Conservation (phyloP, 2,329 filamentous ascomycete genomes). For the Fusarium domesticum region DNA sequence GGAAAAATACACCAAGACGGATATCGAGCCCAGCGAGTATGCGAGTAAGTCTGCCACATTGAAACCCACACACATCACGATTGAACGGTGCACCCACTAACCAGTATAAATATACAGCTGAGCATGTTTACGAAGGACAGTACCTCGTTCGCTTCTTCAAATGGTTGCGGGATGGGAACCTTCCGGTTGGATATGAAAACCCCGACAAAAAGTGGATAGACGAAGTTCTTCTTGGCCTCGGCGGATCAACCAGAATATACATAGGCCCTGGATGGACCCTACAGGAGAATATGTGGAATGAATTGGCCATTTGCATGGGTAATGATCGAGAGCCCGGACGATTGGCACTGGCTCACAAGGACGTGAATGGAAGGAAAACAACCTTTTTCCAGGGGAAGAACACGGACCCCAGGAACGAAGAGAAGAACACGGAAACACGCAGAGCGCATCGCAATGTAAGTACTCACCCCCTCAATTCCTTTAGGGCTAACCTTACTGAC, state of each 20-base stretch:
- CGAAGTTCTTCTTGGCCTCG: slow-evolving; percentile 3
- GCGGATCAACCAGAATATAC: neutral
- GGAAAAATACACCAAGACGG: neutral
- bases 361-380: neutral
- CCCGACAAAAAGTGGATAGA: neutral
- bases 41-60: slow-evolving; percentile 1
- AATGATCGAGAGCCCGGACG: neutral
- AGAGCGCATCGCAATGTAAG: slow-evolving; percentile 1
- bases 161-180: neutral
- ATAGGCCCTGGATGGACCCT: neutral
- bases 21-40: neutral
- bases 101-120: neutral
- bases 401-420: neutral
- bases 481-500: neutral
- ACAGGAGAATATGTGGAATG: neutral
- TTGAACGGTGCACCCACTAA: neutral
- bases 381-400: neutral
- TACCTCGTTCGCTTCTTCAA: neutral
- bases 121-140: slow-evolving; percentile 3
- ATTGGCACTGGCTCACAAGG: neutral
- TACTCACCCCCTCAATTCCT: neutral
- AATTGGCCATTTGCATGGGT: neutral
- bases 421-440: neutral
- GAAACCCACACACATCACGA: neutral
- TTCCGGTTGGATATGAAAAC: slow-evolving; percentile 1